Evolutionary conservation across 1,139 yeast species (phyloP), one percentile per base, ranked within the genome.

Genomic region (Debaryomyces psychrophilus): DNA sequence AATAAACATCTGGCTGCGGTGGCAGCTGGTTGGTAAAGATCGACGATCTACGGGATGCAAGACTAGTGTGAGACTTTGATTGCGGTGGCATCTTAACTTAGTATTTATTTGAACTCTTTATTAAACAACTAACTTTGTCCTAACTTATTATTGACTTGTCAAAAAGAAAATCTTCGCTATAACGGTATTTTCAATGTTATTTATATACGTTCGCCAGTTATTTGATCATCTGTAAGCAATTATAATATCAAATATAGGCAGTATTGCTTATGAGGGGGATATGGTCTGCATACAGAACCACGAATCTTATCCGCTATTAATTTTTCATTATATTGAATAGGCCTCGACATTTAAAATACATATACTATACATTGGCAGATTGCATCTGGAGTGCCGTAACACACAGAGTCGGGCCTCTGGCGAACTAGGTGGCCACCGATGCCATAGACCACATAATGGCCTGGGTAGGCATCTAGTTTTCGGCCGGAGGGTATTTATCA

Each of bases 1-100:
- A 90, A 65, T 82, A 86, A 11, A 81, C 72, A 52, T 74, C 79
- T 1, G 79, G 77, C 44, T 71, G 76, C 6, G 81, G 77, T 12
- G 74, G 72, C 44, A 65, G 66, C 41, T 68, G 70, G 33, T 68
- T 52, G 49, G 68, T 63, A 59, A 71, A 68, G 55, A 73, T 70
- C 14, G 71, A 64, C 14, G 74, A 69, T 5, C 73, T 71, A 49
- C 68, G 69, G 17, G 73, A 67, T 37, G 73, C 62, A 53, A 75
- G 68, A 54, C 67, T 71, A 20, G 76, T 69, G 54, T 71, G 70
- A 2, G 77, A 70, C 50, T 57, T 62, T 29, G 47, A 44, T 50
- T 57, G 49, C 29, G 51, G 52, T 33, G 57, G 54, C 50, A 50
- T 51, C 22, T 20, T 20, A 20, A 20, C 5, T 20, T 20, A 20